These are phyloP conservation scores for Nosema muscidifuracis DNA, from an alignment of 371 early-diverging fungal species.

Conservation along the genomic window DNA sequence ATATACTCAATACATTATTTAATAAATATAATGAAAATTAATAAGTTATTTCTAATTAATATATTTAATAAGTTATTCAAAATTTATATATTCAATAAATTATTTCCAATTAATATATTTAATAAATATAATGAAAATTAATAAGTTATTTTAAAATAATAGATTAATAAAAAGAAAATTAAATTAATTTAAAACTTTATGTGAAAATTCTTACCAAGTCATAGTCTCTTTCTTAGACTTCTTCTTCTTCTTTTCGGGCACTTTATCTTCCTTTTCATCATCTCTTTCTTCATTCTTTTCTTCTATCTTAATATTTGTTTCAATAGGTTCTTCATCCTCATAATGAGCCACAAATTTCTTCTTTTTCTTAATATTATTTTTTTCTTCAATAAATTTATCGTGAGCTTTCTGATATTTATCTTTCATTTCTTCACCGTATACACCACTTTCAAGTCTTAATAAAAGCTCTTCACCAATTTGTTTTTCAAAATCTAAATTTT, in stretches of 20 bases:
- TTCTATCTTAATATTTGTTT: too few species aligned
- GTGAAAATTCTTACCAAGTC: constrained; percentile 65
- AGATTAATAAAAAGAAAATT: too few species aligned
- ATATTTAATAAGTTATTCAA: too few species aligned
- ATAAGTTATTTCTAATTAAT: too few species aligned
- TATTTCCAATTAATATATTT: too few species aligned
- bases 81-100: too few species aligned
- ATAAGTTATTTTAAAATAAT: too few species aligned
- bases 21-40: too few species aligned
- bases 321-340: constrained; percentile 57
- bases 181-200: neutral
- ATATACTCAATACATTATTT: too few species aligned
- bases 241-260: constrained; percentile 16
- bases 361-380: constrained; percentile 60
- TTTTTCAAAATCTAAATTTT: constrained; percentile 82
- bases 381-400: constrained; percentile 36
- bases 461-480: constrained; percentile 91
- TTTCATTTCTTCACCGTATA: constrained; percentile 71
- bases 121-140: too few species aligned
- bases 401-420: constrained; percentile 68
- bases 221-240: neutral
- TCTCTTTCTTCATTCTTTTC: constrained; percentile 5
- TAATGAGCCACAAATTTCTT: constrained; percentile 55
- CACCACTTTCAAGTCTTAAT: constrained; percentile 79
- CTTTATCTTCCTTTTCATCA: constrained; percentile 13